Conservation (phyloP, 2,329 filamentous ascomycete species). For the Fusarium cicatricum region DNA sequence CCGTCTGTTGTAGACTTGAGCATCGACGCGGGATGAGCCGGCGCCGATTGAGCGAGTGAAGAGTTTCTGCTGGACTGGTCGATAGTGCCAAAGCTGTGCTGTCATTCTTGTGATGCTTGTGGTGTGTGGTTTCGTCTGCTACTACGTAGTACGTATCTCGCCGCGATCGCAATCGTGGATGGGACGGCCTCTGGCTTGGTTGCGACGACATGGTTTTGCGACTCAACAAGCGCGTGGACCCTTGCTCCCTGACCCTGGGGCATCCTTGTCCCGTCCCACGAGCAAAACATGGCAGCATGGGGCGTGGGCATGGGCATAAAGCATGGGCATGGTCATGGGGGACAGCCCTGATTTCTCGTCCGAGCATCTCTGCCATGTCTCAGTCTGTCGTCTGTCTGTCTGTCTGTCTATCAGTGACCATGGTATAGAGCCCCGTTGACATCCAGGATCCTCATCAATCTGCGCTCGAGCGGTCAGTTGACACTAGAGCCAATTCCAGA, state of each 20-base stretch:
- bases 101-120: not conserved
- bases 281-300: constrained; percentile 11
- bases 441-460: not conserved
- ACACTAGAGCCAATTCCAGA: constrained; percentile 10
- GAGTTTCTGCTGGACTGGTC: not conserved
- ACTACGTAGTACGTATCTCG: too few relatives aligned
- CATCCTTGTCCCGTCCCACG: constrained; percentile 21
- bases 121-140: too few relatives aligned
- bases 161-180: too few relatives aligned
- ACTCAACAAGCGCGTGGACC: too few relatives aligned
- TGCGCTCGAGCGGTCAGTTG: constrained; percentile 10
- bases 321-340: constrained; percentile 11
- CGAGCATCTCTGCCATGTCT: too few relatives aligned
- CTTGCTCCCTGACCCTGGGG: constrained; percentile 20
- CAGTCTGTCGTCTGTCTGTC: constrained; percentile 7
- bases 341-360: too few relatives aligned
- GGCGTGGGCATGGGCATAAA: not conserved
- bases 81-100: not conserved
- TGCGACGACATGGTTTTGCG: too few relatives aligned
- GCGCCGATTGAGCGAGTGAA: constrained; percentile 19
- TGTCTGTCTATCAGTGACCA: too few relatives aligned
- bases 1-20: constrained; percentile 4
- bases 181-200: too few relatives aligned
- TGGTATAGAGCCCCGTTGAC: too few relatives aligned
- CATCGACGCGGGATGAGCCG: constrained; percentile 28